Evolutionary conservation across 129 eudicot species (phyloP), one percentile per base, ranked within the genome.

Genomic region (Centaurea solstitialis): DNA sequence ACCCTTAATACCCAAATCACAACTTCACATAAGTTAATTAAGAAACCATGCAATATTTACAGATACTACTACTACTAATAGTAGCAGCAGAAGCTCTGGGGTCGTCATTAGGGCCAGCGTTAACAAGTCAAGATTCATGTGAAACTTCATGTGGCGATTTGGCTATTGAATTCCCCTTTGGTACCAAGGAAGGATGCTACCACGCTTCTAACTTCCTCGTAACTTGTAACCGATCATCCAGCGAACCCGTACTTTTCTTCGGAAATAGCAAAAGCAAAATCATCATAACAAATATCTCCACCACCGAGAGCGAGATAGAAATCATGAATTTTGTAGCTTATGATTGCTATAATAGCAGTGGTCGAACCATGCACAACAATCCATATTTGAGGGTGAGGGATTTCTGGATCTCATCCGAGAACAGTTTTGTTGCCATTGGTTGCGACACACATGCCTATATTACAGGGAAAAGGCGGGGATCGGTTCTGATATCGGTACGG

Each of bases 371-470:
- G 0, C 3, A 17, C 0, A 75, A 0, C 22, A 0, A 1, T 0
- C 35, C 82, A 8, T 10, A 0, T 20, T 68, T 83, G 21, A 18
- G 0, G 1, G 20, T 71, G 11, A 28, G 43, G 67, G 50, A 64
- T 41, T 79, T 87, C 65, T 15, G 24, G 3, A 53, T 72, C 73
- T 87, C 90, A 0, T 20, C 83, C 7, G 75, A 68, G 37, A 87
- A 87, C 74, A 87, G 26, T 74, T 83, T 87, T 68, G 74, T 77
- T 7, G 85, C 80, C 0, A 43, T 85, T 5, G 89, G 89, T 5
- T 88, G 91, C 22, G 85, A 88, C 83, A 82, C 87, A 10, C 10
- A 8, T 11, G 84, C 89, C 0, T 9, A 20, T 28, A 22, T 82
- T 73, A 35, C 3, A 0, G 86, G 85, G 21, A 8, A 0, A 21